Evolutionary conservation across 1,139 yeast species (phyloP), one percentile per base, ranked within the genome.

Genomic region (Hyphopichia burtonii): DNA sequence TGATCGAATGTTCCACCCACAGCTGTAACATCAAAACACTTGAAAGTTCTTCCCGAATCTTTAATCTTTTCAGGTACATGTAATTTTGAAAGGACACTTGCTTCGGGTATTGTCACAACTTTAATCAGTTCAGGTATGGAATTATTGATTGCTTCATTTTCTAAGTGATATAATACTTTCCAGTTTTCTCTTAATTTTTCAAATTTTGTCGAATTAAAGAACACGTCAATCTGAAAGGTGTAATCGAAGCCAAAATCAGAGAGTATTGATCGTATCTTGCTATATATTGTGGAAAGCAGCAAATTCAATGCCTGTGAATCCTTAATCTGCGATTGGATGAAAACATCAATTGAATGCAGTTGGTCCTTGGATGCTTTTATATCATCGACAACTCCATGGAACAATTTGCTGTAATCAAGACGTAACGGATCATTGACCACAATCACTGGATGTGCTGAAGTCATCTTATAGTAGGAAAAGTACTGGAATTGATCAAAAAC

Each of bases 1-100:
- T 94, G 98, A 58, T 94, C 99, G 66, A 94, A 94, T 0, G 99
- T 94, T 0, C 99, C 99, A 0, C 99, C 99, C 1, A 91, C 83
- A 1, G 95, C 95, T 12, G 54, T 51, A 11, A 50, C 49, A n/a
- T 33, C n/a, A 14, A 17, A 36, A 16, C 16, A n/a, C 37, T 14
- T 28, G 6, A 28, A 28, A 12, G 15, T 4, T n/a, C 8, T 28
- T 4, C 14, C 30, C 8, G 6, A 6, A 22, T 22, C 23, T 22
- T 22, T 22, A 22, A 22, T 22, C 23, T 22, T 22, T 9, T 22
- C 23, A 9, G 28, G 28, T 12, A 25, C 28, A 25, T 25, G 28
- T 12, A 25, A 25, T 9, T 8, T 25, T 5, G 28, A 25, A 10
- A 7, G 7, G 7, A 8, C 28, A 5, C 17, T 28, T 10, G 31